Percentiles rank a stretch among this genome's conserved stretches.
Evolutionary conservation across 2,329 filamentous ascomycete genomes (phyloP).

Genomic region (Alternaria viburni): DNA sequence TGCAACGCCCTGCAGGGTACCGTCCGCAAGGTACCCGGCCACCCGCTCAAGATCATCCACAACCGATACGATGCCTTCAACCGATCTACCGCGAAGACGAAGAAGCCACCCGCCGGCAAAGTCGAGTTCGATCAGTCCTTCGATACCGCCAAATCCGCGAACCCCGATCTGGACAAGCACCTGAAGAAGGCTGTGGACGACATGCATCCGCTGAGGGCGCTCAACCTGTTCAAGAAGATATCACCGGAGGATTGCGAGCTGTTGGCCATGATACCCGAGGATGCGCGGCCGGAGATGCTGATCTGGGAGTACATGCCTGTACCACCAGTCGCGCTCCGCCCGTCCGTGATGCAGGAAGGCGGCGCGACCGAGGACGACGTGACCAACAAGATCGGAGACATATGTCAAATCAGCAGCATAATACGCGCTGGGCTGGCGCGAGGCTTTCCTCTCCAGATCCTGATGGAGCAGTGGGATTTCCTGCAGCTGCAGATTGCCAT

Average conservation of each 20-base stretch:
- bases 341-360: constrained; percentile 90
- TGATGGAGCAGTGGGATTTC: constrained; percentile 99
- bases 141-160: constrained; percentile 74
- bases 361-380: constrained; percentile 96
- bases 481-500: constrained; percentile 93
- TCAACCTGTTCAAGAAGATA: constrained; percentile 92
- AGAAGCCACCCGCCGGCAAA: constrained; percentile 82
- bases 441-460: constrained; percentile 82
- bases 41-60: constrained; percentile 90
- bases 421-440: constrained; percentile 83
- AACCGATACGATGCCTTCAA: constrained; percentile 91
- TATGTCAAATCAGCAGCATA: constrained; percentile 88
- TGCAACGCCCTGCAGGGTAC: constrained; percentile 86
- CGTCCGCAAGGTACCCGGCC: constrained; percentile 82
- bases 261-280: constrained; percentile 82
- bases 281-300: constrained; percentile 93
- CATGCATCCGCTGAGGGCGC: constrained; percentile 83
- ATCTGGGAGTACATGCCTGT: constrained; percentile 96
- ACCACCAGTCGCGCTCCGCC: constrained; percentile 90
- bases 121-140: constrained; percentile 87
- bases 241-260: constrained; percentile 86
- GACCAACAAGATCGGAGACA: constrained; percentile 95
- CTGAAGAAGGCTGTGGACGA: constrained; percentile 93
- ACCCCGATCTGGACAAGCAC: constrained; percentile 87
- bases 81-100: constrained; percentile 84